A percentile compares a stretch with the other conserved stretches of the same genome.
phyloP scores from a whole-genome alignment of 1,284 basidiomycete species.

The Ganoderma lucidum region DNA sequence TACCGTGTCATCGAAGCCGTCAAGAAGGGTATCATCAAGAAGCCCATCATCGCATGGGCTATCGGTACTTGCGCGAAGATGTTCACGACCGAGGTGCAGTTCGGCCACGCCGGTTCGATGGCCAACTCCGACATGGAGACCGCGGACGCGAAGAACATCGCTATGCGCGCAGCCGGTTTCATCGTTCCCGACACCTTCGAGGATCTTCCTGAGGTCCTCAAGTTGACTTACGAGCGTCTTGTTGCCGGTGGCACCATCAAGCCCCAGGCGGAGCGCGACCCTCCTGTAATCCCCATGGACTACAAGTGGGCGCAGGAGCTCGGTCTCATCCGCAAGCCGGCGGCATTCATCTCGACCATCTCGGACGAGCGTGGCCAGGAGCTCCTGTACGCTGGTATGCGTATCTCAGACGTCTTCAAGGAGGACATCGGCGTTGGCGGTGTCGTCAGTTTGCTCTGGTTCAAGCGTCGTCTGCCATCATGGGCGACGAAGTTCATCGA shows the following conservation, averaged over 20 bases:
- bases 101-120: conserved; percentile 98
- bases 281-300: conserved; percentile 98
- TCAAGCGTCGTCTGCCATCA: conserved; percentile 90
- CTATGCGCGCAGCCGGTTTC: conserved; percentile 96
- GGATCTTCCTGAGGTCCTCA: conserved; percentile 88
- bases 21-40: conserved; percentile 93
- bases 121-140: conserved; percentile 98
- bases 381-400: conserved; percentile 98
- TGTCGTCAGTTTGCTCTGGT: conserved; percentile 97
- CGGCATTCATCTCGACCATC: conserved; percentile 99
- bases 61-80: conserved; percentile 99
- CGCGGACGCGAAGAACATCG: conserved; percentile 96
- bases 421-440: conserved; percentile 97
- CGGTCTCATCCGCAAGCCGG: conserved; percentile 97
- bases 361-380: conserved; percentile 99
- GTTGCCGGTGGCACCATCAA: conserved; percentile 77
- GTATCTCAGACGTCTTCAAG: conserved; percentile 98
- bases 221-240: conserved; percentile 87
- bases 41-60: conserved; percentile 99
- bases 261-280: conserved; percentile 84
- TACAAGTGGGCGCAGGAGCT: conserved; percentile 99
- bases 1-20: conserved; percentile 99
- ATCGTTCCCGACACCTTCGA: conserved; percentile 98
- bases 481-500: conserved; percentile 98
- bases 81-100: conserved; percentile 99